Evolutionary conservation across 116 monocot genomes (phyloP).

Genomic region (Iris pallida): DNA sequence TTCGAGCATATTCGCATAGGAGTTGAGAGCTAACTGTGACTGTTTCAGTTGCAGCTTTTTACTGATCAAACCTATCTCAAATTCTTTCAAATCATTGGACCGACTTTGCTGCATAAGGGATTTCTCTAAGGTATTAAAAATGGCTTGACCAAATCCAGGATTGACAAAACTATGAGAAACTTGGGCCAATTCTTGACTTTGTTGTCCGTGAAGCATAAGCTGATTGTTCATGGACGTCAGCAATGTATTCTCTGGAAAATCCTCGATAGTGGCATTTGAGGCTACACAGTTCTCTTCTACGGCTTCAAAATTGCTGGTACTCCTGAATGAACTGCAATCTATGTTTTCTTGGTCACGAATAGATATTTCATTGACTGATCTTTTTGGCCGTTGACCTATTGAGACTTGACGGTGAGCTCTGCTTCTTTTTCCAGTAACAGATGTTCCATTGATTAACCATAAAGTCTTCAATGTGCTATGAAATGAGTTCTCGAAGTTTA

Average conservation of each 20-base stretch:
- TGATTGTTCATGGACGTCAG: constrained; percentile 28
- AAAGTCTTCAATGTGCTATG: constrained; percentile 76
- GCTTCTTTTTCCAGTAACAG: constrained; percentile 9
- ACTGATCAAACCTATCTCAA: constrained; percentile 67
- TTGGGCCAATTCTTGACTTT: constrained; percentile 36
- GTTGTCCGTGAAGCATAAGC: constrained; percentile 34
- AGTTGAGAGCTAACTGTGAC: constrained; percentile 59
- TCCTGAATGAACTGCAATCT: constrained; percentile 7
- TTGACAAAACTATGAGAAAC: constrained; percentile 16
- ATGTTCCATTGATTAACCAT: constrained; percentile 33
- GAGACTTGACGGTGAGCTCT: neutral
- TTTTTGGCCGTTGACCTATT: constrained; percentile 3
- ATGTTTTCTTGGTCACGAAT: constrained; percentile 10
- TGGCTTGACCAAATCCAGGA: constrained; percentile 25
- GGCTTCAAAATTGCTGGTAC: constrained; percentile 7
- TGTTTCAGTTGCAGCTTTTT: constrained; percentile 68
- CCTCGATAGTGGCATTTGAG: constrained; percentile 4
- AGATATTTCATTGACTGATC: constrained; percentile 2
- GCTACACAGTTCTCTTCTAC: neutral
- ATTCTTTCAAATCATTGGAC: constrained; percentile 75
- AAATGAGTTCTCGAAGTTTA: constrained; percentile 90
- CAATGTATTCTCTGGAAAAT: constrained; percentile 12
- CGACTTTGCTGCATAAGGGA: constrained; percentile 74
- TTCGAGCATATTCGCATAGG: constrained; percentile 61
- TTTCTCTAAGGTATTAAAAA: constrained; percentile 58